Evolutionary conservation across 306 rosid species (phyloP).

Genomic region (Casuarina equisetifolia): DNA sequence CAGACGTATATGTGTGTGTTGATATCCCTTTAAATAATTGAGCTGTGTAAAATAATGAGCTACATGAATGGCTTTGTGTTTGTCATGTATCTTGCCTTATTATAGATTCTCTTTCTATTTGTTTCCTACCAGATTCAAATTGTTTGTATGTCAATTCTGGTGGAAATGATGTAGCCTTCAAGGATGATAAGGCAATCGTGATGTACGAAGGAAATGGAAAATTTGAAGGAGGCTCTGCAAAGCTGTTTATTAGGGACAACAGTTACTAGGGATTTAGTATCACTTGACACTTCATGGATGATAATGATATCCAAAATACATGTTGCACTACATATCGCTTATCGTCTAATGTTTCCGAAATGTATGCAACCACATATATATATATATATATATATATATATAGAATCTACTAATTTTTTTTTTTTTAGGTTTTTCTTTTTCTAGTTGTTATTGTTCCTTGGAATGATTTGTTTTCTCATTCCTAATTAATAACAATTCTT

Average conservation of each 20-base stretch:
- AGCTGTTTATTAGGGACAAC: conserved; percentile 14
- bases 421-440: too few species aligned
- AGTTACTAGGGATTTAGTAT: conserved; percentile 50
- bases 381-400: too few species aligned
- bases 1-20: background rate
- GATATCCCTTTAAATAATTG: background rate
- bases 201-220: conserved; percentile 43
- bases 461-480: too few species aligned
- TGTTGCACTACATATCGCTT: conserved; percentile 13
- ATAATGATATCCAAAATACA: conserved; percentile 36
- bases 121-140: conserved; percentile 59
- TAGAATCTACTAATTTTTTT: too few species aligned
- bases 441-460: too few species aligned
- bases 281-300: conserved; percentile 59
- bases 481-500: too few species aligned
- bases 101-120: conserved; percentile 6
- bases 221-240: conserved; percentile 43
- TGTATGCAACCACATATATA: conserved; percentile 54
- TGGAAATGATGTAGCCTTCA: conserved; percentile 33
- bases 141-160: conserved; percentile 68
- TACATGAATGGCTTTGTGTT: background rate
- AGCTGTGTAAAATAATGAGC: background rate
- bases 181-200: conserved; percentile 20
- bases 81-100: conserved; percentile 10
- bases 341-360: conserved; percentile 43